Evolutionary conservation across 306 rosid species (phyloP), one percentile per base, ranked within the genome.

Genomic region (Cucumis cinereus): DNA sequence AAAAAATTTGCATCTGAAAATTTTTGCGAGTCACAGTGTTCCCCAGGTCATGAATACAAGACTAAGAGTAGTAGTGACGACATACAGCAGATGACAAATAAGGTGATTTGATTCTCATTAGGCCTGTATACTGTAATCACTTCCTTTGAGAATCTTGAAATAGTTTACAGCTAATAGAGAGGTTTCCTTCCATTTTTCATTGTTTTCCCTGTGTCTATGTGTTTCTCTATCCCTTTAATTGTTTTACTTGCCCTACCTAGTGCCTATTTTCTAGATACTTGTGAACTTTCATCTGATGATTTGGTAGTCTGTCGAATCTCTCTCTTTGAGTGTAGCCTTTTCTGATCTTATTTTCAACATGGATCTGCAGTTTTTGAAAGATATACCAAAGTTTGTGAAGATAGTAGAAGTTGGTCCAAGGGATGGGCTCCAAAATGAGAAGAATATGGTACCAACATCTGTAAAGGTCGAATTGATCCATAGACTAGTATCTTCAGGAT

Each of bases 401-500:
- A 93, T 93, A 74, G 98, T 90, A 74, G 98, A 90, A 90, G 98
- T 90, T 81, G 98, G 98, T 80, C 97, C 96, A 78, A 93, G 98
- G 80, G 98, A 93, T 69, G 98, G 98, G 77, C 90, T 93, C 15
- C 98, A 93, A 77, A 93, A 93, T 82, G 98, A 93, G 87, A 90
- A 89, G 88, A 81, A 85, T 81, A 81, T 78, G 81, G 93, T 93
- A 33, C 86, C 98, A 57, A 81, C 97, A 8, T 60, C 83, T 78
- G 82, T 86, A 60, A 90, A 93, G 91, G 63, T 93, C 55, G 95
- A 90, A 82, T 81, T 93, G 90, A 90, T 93, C 73, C 84, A 77
- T 49, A 90, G 83, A 82, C 83, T 93, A 68, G 96, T 91, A 69
- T 85, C 91, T 40, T 82, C 85, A 62, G 98, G 96, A 57, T 83